Evolutionary conservation across 345 rosid species (phyloP), one percentile per base, ranked within the genome.

Genomic region (Murraya paniculata): DNA sequence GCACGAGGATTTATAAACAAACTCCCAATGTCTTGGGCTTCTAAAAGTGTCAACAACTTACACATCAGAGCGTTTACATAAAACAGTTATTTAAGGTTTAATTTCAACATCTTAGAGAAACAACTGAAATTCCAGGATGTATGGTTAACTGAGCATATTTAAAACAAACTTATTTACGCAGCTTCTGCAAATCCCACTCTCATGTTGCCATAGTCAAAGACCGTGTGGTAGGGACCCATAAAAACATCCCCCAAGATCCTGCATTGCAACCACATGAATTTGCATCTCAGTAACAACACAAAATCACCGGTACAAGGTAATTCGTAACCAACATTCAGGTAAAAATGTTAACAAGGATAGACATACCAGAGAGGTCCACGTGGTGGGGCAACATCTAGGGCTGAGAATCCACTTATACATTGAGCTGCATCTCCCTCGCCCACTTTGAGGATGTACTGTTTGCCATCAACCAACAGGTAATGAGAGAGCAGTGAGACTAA

Each of bases 231-330:
- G 59, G 77, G 89, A 1, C 97, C 98, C 97, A 92, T 91, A 75
- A 92, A 94, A 64, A 90, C 84, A 76, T 92, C 96, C 4, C 97
- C 97, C 78, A 92, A n/a, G 55, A 94, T 94, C 98, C 98, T 94
- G 86, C 39, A 78, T 27, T 33, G 6, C 55, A 25, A 30, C 5
- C 11, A 73, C 74, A 56, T 38, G n/a, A 45, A 24, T 10, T 21
- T 68, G 33, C 22, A 35, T 2, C 2, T 55, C 24, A 36, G 31
- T 4, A 18, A 9, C 38, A 11, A 65, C 30, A 50, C 14, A 55
- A 74, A 41, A 53, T 55, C 66, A 62, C n/a, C 50, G 19, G 45
- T 33, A 67, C 24, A 13, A n/a, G 19, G 35, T 7, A 14, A 35
- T 59, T 57, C 14, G 19, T 13, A 24, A 30, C 31, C 56, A 65